Evolutionary conservation across 2,329 filamentous ascomycete genomes (phyloP).

Genomic region (Fusarium pseudoanthophilum): DNA sequence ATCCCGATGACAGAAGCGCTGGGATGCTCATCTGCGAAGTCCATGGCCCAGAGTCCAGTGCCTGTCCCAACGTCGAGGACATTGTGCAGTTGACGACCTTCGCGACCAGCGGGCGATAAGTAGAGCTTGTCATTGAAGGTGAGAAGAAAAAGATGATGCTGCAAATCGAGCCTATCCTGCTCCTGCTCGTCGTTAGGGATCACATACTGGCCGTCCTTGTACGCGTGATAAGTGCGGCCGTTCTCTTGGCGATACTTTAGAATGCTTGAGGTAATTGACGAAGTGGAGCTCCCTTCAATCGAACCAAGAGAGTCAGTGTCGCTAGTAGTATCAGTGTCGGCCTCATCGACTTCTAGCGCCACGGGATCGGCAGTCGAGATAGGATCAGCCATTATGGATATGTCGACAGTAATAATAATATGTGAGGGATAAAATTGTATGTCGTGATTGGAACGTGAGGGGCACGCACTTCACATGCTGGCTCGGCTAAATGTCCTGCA

Average conservation of each 20-base stretch:
- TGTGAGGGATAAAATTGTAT: background rate
- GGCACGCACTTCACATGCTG: background rate
- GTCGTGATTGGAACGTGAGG: background rate
- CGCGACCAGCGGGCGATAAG: constrained; percentile 26
- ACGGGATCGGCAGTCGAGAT: background rate
- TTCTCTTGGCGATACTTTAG: constrained; percentile 43
- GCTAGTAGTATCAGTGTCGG: background rate
- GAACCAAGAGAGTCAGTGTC: constrained; percentile 2
- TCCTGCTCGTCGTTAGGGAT: constrained; percentile 34
- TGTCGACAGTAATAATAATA: background rate
- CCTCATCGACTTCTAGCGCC: constrained; percentile 10
- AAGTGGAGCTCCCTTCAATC: constrained; percentile 18
- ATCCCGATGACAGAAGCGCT: constrained; percentile 33
- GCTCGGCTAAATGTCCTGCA: background rate
- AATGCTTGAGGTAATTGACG: constrained; percentile 38
- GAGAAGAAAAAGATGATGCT: constrained; percentile 42
- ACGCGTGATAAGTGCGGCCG: constrained; percentile 45
- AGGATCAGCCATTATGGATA: background rate
- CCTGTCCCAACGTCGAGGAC: constrained; percentile 45
- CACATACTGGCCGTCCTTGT: constrained; percentile 42
- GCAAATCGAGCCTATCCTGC: constrained; percentile 37
- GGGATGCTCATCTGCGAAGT: constrained; percentile 41
- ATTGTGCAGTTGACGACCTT: constrained; percentile 27
- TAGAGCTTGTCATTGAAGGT: constrained; percentile 43
- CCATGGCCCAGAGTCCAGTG: constrained; percentile 45